A percentile compares a stretch with the other conserved stretches of the same genome.
Conservation (phyloP, 129 eudicot genomes). For the Cynara cardunculus region DNA sequence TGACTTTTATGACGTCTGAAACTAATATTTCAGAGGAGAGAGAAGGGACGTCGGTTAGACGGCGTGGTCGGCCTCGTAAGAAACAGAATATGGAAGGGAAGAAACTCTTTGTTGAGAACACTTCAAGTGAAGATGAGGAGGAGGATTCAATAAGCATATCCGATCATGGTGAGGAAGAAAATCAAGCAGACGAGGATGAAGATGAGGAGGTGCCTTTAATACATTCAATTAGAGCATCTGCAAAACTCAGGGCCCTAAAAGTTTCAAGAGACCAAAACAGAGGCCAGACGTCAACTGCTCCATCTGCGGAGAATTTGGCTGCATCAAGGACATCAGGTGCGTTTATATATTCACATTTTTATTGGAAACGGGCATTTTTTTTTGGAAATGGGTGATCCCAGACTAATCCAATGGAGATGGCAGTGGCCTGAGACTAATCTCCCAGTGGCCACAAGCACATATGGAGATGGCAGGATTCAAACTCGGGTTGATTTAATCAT, state of each 20-base stretch:
- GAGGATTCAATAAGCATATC: slow-evolving; percentile 44
- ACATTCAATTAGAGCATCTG: slow-evolving; percentile 57
- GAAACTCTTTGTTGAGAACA: slow-evolving; percentile 75
- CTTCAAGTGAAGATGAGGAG: slow-evolving; percentile 88
- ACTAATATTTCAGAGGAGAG: slow-evolving; percentile 49
- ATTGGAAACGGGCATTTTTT: no score
- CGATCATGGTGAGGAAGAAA: slow-evolving; percentile 58
- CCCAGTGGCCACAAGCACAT: no score
- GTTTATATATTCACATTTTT: background rate
- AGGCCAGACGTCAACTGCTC: slow-evolving; percentile 30
- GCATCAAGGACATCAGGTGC: slow-evolving; percentile 55
- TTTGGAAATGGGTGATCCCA: no score
- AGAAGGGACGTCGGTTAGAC: slow-evolving; percentile 59
- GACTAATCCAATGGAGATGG: no score
- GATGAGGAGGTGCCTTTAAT: slow-evolving; percentile 79
- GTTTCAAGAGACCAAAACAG: slow-evolving; percentile 47
- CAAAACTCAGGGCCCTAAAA: slow-evolving; percentile 67
- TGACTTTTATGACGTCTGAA: background rate
- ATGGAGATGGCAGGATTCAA: no score
- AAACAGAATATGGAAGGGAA: slow-evolving; percentile 55
- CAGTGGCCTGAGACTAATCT: no score
- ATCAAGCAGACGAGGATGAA: slow-evolving; percentile 47
- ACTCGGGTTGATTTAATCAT: no score
- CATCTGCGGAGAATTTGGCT: slow-evolving; percentile 42
- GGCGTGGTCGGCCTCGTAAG: slow-evolving; percentile 91